These are phyloP conservation scores for Aspergillus amoenus DNA, from an alignment of 2,329 filamentous ascomycete genomes.

Conservation along the genomic window DNA sequence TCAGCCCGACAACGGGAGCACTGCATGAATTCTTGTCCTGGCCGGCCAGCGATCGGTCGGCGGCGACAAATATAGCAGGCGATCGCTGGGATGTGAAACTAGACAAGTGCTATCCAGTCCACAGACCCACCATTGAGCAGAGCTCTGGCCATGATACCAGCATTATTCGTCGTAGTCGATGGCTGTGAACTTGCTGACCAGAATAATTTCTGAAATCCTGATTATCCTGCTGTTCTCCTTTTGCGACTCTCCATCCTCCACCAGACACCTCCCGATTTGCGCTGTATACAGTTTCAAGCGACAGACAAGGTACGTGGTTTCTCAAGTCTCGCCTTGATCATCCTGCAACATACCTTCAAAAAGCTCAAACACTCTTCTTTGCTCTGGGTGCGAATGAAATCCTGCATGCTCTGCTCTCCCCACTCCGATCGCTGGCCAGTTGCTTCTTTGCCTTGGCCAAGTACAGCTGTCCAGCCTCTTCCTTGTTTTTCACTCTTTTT, in stretches of 20 bases:
- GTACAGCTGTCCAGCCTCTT: not conserved
- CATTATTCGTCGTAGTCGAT: not conserved
- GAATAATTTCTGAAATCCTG: conserved; percentile 1
- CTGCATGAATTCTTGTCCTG: not conserved
- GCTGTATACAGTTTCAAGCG: not conserved
- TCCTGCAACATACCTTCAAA: not conserved
- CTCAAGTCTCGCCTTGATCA: not conserved
- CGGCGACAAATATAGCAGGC: conserved; percentile 16
- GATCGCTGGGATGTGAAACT: conserved; percentile 21
- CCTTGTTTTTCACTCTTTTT: conserved; percentile 7
- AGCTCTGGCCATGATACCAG: not conserved
- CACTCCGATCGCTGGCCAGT: conserved; percentile 8
- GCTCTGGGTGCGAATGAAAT: conserved; percentile 7
- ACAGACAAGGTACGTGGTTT: not conserved
- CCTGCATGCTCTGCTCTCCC: conserved; percentile 8
- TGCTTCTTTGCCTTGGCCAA: conserved; percentile 6
- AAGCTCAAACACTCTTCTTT: conserved; percentile 3
- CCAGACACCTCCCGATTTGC: not conserved
- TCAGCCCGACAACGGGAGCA: not conserved
- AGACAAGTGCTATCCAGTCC: conserved; percentile 7
- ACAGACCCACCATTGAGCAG: not conserved
- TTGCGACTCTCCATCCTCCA: not conserved
- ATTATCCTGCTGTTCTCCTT: not conserved
- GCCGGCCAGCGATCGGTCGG: not conserved
- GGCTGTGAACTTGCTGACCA: not conserved